Percentiles rank a stretch among this genome's conserved stretches.
Evolutionary conservation across 495 filamentous ascomycete genomes (phyloP).

Genomic region (Penicillium waksmanii): DNA sequence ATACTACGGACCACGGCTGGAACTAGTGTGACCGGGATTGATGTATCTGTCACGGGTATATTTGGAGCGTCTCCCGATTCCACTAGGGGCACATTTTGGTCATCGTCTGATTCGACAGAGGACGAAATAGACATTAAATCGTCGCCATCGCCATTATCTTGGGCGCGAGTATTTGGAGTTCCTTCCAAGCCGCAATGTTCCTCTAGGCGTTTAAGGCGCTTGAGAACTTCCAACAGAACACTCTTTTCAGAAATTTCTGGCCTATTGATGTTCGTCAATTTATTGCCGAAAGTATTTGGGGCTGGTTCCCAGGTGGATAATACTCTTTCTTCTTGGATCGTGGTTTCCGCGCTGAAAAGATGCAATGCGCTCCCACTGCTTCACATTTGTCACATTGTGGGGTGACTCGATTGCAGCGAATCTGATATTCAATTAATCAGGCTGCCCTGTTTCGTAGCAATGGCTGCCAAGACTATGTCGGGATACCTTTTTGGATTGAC

Average conservation of each 20-base stretch:
- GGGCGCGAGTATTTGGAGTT: neutral
- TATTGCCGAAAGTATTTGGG: neutral
- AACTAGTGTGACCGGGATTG: neutral
- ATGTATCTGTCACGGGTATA: too few relatives aligned
- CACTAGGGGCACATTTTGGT: neutral
- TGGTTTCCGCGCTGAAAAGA: constrained; percentile 21
- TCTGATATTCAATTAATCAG: constrained; percentile 15
- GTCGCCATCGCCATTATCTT: constrained; percentile 2
- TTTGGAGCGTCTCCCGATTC: neutral
- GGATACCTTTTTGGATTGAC: constrained; percentile 25
- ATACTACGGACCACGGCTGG: neutral
- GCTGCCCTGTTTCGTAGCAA: neutral
- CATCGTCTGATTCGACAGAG: neutral
- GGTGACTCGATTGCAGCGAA: constrained; percentile 26
- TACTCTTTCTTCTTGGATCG: constrained; percentile 20
- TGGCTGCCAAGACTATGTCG: neutral
- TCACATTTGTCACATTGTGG: constrained; percentile 28
- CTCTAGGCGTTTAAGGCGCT: constrained; percentile 26
- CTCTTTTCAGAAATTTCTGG: constrained; percentile 13
- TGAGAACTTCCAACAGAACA: constrained; percentile 19
- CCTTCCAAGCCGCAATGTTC: constrained; percentile 20
- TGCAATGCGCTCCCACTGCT: constrained; percentile 16
- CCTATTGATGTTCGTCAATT: neutral
- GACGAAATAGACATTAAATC: neutral
- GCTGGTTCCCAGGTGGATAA: neutral